Conservation (phyloP, 2,329 filamentous ascomycete species). For the Penicillium decumbens region DNA sequence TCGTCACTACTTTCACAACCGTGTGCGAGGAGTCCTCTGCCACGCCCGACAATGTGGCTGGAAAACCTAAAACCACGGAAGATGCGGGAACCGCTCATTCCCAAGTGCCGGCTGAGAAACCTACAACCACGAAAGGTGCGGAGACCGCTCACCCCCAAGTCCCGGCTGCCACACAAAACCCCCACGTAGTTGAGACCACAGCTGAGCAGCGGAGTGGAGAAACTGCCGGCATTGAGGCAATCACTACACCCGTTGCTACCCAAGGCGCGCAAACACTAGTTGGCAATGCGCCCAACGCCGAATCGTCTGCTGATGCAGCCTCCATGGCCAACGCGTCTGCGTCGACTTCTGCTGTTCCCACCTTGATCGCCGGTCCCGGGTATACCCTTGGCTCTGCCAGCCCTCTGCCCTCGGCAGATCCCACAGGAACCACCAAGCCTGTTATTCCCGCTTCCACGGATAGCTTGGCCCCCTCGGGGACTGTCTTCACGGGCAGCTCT, state of each 20-base stretch:
- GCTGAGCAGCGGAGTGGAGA: not conserved
- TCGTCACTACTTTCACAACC: not conserved
- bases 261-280: not conserved
- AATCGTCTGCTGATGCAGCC: not conserved
- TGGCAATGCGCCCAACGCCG: not conserved
- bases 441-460: constrained; percentile 3
- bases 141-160: not conserved
- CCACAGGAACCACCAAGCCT: constrained; percentile 1
- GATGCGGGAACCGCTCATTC: not conserved
- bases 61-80: not conserved
- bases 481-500: constrained; percentile 1
- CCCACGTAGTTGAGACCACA: not conserved
- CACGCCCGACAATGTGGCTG: not conserved
- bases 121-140: not conserved
- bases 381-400: not conserved
- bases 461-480: constrained; percentile 1
- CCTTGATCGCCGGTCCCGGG: constrained; percentile 3
- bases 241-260: not conserved
- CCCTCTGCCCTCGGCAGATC: not conserved
- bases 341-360: not conserved
- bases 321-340: not conserved
- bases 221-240: not conserved
- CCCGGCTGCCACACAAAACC: not conserved
- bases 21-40: not conserved
- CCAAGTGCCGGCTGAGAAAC: not conserved